phyloP scores from a whole-genome alignment of 2,329 filamentous ascomycete genomes.

The Sordariomycetes sp. region DNA sequence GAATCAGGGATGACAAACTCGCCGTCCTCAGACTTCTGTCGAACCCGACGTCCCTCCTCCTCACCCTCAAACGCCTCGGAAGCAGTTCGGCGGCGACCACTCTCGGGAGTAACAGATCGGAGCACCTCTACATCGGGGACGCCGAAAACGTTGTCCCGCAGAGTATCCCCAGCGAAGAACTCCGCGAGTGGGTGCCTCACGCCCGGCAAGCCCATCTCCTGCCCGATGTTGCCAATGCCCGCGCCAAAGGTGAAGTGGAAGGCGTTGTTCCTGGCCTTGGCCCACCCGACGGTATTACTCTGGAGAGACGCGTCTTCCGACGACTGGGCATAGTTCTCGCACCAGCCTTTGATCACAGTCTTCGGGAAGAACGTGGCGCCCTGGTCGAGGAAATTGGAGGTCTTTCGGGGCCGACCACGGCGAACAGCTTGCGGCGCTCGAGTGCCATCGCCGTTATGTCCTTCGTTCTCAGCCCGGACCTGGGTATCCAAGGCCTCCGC shows the following conservation, averaged over 20 bases:
- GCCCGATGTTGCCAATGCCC: conserved; percentile 25
- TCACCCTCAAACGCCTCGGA: conserved; percentile 31
- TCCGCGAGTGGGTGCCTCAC: conserved; percentile 31
- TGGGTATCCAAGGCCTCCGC: conserved; percentile 20
- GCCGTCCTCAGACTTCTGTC: conserved; percentile 19
- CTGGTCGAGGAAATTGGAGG: conserved; percentile 18
- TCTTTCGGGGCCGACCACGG: conserved; percentile 15
- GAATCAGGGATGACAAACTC: conserved; percentile 7
- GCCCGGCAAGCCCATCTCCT: conserved; percentile 16
- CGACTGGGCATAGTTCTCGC: conserved; percentile 21
- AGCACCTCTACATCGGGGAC: conserved; percentile 8
- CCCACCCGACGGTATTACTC: background rate
- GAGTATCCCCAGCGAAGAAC: conserved; percentile 31
- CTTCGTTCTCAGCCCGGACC: conserved; percentile 5
- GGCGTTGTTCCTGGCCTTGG: conserved; percentile 17
- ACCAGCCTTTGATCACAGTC: conserved; percentile 15
- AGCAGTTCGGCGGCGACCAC: conserved; percentile 28
- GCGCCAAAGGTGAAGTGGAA: conserved; percentile 26
- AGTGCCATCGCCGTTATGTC: conserved; percentile 12
- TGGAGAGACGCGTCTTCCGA: conserved; percentile 17
- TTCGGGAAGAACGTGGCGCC: conserved; percentile 16
- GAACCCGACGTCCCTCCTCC: conserved; percentile 23
- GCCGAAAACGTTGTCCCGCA: conserved; percentile 26
- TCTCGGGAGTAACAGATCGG: conserved; percentile 5
- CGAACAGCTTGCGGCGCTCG: conserved; percentile 1